Percentiles rank a stretch among this genome's conserved stretches.
Conservation (phyloP, 768 basidiomycete genomes). For the Tylopilus sp. region DNA sequence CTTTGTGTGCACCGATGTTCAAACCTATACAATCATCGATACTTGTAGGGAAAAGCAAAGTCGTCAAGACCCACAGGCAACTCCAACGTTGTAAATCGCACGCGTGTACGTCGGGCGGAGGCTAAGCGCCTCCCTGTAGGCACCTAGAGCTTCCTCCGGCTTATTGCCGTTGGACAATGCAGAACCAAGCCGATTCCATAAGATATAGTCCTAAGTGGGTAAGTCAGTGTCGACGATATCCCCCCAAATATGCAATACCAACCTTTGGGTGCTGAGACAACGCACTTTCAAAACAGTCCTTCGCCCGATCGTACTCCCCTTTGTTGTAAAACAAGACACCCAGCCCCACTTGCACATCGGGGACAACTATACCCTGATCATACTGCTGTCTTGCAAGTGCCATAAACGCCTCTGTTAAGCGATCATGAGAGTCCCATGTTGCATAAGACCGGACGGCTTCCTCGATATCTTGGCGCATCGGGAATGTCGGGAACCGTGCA, state of each 20-base stretch:
- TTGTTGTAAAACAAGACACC: slow-evolving; percentile 92
- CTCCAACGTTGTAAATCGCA: slow-evolving; percentile 96
- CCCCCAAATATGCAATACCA: slow-evolving; percentile 13
- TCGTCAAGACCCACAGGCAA: slow-evolving; percentile 75
- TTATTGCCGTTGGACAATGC: slow-evolving; percentile 91
- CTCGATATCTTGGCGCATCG: slow-evolving; percentile 53
- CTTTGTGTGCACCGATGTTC: slow-evolving; percentile 92
- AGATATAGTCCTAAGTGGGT: slow-evolving; percentile 67
- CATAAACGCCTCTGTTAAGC: slow-evolving; percentile 82
- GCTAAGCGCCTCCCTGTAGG: slow-evolving; percentile 86
- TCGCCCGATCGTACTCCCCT: slow-evolving; percentile 80
- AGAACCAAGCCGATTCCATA: slow-evolving; percentile 96
- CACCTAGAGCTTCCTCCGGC: slow-evolving; percentile 89
- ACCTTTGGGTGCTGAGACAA: slow-evolving; percentile 74
- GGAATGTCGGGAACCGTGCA: slow-evolving; percentile 57
- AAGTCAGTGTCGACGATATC: background rate
- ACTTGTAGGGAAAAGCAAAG: background rate
- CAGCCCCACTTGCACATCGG: slow-evolving; percentile 90
- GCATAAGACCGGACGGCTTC: slow-evolving; percentile 52
- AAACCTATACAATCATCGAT: slow-evolving; percentile 53
- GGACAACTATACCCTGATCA: slow-evolving; percentile 63
- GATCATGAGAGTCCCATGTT: slow-evolving; percentile 79
- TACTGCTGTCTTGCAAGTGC: slow-evolving; percentile 81
- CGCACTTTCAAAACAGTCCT: slow-evolving; percentile 93
- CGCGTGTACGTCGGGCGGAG: slow-evolving; percentile 94